These are phyloP conservation scores for Capillidium heterosporum DNA, from an alignment of 371 early-diverging fungal genomes.

Conservation along the genomic window DNA sequence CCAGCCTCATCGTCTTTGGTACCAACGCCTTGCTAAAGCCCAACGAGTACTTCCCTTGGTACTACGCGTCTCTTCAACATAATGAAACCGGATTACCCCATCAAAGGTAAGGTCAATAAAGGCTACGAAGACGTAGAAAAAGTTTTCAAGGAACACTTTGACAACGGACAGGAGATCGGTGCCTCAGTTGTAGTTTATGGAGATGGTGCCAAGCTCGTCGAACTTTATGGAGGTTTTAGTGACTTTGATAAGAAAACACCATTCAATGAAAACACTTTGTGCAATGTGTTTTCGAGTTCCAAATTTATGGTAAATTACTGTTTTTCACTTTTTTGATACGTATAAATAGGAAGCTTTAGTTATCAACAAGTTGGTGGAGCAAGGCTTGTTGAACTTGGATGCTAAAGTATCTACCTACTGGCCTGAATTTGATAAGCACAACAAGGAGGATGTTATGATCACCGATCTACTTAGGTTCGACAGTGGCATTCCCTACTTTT, in stretches of 20 bases:
- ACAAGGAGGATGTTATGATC: conserved; percentile 48
- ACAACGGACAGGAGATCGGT: conserved; percentile 23
- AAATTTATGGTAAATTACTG: conserved; percentile 20
- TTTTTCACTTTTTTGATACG: background rate
- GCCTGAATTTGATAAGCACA: conserved; percentile 56
- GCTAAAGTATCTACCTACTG: conserved; percentile 36
- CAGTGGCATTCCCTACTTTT: conserved; percentile 35
- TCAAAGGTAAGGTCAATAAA: background rate
- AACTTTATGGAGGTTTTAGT: conserved; percentile 43
- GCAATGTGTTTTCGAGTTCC: conserved; percentile 42
- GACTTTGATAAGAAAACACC: conserved; percentile 15
- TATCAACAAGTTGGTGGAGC: conserved; percentile 34
- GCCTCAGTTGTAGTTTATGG: conserved; percentile 28
- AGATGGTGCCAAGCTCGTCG: conserved; percentile 25
- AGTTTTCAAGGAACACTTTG: conserved; percentile 6
- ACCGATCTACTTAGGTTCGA: conserved; percentile 36
- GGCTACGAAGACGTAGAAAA: background rate
- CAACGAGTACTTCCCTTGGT: background rate
- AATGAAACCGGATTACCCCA: background rate
- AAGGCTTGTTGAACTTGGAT: conserved; percentile 30
- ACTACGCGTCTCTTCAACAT: background rate
- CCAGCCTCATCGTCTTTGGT: too few species aligned
- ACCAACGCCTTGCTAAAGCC: too few species aligned
- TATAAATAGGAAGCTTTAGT: conserved; percentile 13
- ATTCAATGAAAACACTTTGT: conserved; percentile 32